A percentile compares a stretch with the other conserved stretches of the same genome.
These are phyloP conservation scores for Colletotrichum lindemuthianum DNA, from an alignment of 2,329 filamentous ascomycete species.

Conservation along the genomic window DNA sequence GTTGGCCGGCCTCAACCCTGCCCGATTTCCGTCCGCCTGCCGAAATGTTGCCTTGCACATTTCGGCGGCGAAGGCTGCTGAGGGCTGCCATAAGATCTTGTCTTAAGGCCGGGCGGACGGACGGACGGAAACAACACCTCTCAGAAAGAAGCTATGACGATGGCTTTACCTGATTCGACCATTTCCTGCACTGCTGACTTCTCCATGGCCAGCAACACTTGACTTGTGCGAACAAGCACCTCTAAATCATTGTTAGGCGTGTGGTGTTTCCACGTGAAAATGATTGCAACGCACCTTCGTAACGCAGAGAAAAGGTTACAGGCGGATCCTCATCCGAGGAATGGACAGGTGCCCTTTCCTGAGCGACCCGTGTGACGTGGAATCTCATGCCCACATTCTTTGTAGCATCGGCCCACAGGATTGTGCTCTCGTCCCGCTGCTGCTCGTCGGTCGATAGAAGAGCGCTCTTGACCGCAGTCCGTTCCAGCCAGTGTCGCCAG, in stretches of 20 bases:
- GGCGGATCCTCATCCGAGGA: constrained; percentile 70
- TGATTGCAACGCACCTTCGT: constrained; percentile 67
- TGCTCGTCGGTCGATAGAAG: constrained; percentile 36
- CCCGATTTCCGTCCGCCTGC: constrained; percentile 7
- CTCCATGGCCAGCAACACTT: constrained; percentile 73
- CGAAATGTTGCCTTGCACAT: background rate
- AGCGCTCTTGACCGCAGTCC: constrained; percentile 58
- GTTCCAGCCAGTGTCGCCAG: constrained; percentile 76
- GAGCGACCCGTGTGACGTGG: constrained; percentile 56
- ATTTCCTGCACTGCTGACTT: constrained; percentile 69
- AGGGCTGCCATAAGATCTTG: background rate
- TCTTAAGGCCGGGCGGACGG: constrained; percentile 5
- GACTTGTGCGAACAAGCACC: constrained; percentile 71
- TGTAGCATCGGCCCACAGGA: constrained; percentile 75
- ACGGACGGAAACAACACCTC: constrained; percentile 40
- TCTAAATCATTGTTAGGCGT: constrained; percentile 59
- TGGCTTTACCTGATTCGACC: constrained; percentile 70
- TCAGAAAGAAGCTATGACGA: constrained; percentile 66
- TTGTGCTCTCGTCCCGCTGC: constrained; percentile 38
- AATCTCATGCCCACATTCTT: constrained; percentile 76
- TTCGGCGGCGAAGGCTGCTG: constrained; percentile 8
- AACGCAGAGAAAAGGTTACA: constrained; percentile 76
- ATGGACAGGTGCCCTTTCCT: constrained; percentile 61
- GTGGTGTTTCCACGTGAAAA: too few species aligned
- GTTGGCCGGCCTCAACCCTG: constrained; percentile 3